Base-by-base conservation (phyloP, 1,284 basidiomycete species). In the Ganoderma resinaceum region DNA sequence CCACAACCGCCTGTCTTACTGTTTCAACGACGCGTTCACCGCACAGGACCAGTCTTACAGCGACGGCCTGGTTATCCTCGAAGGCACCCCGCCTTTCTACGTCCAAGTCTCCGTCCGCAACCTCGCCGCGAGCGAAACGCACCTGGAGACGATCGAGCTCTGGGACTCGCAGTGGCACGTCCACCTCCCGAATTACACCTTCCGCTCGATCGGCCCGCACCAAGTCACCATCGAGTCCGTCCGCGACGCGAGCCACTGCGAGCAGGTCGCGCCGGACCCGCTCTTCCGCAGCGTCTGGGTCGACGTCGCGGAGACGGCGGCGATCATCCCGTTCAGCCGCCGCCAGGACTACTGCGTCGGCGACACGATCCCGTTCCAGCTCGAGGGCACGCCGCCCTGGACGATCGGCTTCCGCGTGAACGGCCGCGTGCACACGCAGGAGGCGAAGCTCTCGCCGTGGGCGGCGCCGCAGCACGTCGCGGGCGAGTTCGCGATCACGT, bases 341-440 rank as follows among this genome's bases (percentile, higher is more conserved):
- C 87, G 91, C 62, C 85, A 85, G 71, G 92, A 99, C 79, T 92
- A 94, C 74, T 99, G 97, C 79, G 93, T 96, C 11, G 97, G 97
- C 33, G 97, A 99, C 74, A 86, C 89, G 61, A 87, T 95, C 12
- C 95, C 96, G 73, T 99, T 97, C 85, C 90, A 97, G 76, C 84
- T 99, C 23, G 96, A 98, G 80, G 97, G 97, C 63, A 94, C 90
- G 59, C 91, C 97, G n/a, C 97, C 97, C 2, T 99, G 97, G 96
- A 92, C 91, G 6, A 90, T 99, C 66, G 91, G 91, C 90, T 96
- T 98, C 80, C 89, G 90, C 58, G 89, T 96, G 80, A 92, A 95
- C 72, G 90, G 91, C 61, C 94, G 92, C 78, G 78, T 86, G 23
- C 87, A 93, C 74, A 89, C 87, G 3, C 93, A 95, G 68, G 91